phyloP scores from a whole-genome alignment of 225 moss, liverwort and hornwort species.

The Lunularia cruciata region DNA sequence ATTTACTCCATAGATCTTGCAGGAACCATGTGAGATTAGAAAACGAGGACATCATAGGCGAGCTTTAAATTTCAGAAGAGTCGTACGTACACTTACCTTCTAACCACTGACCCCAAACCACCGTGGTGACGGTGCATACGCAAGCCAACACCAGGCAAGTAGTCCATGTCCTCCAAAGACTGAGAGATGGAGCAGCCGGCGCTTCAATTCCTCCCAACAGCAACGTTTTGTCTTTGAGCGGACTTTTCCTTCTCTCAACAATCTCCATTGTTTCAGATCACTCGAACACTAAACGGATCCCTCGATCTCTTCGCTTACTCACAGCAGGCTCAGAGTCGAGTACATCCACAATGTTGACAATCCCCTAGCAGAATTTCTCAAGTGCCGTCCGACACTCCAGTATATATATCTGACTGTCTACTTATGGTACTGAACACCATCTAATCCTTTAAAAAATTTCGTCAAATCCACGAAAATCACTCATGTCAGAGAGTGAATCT shows the following conservation, averaged over 20 bases:
- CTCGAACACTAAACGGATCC: neutral
- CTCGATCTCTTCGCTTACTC: neutral
- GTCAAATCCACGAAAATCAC: neutral
- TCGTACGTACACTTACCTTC: constrained; percentile 14
- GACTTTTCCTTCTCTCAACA: constrained; percentile 24
- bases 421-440: neutral
- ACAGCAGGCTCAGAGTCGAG: neutral
- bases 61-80: neutral
- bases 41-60: neutral
- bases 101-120: constrained; percentile 20
- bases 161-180: constrained; percentile 33
- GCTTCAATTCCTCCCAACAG: neutral
- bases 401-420: neutral
- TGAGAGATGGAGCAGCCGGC: neutral
- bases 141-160: constrained; percentile 32
- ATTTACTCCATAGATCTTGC: neutral
- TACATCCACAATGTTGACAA: neutral
- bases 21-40: neutral
- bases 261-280: constrained; percentile 25
- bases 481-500: neutral
- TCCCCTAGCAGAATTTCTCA: neutral
- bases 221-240: constrained; percentile 19
- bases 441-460: neutral
- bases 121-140: constrained; percentile 16
- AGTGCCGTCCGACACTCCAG: neutral